Evolutionary conservation across 805 yeast genomes (phyloP), one percentile per base, ranked within the genome.

Genomic region (Cyberlindnera mycetangii): DNA sequence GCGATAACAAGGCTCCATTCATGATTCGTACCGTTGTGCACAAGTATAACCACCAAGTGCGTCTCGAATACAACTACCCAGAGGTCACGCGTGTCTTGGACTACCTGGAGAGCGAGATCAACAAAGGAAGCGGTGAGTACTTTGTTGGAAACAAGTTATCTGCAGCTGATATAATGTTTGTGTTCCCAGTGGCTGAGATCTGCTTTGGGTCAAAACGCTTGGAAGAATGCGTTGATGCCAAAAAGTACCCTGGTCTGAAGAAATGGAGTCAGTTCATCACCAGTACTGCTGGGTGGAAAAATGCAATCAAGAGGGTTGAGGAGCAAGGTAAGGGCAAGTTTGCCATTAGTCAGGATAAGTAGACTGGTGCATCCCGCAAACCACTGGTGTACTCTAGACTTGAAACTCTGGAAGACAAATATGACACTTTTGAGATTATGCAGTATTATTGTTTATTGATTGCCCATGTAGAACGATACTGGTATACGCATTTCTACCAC

Each of bases 151-250:
- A 69, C 28, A 67, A 68, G 49, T 58, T 78, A n/a, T 68, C 79
- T 15, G 82, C 65, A 4, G 84, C 83, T 8, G 84, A 79, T 51
- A 71, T 84, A 42, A 70, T 80, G 42, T 60, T 79, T 51, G 59
- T 68, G 0, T 80, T 72, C 62, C 57, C 30, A 60, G 59, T 57
- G 61, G 50, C 49, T 9, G 63, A 36, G 41, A 42, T 42, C 35
- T 65, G 42, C 31, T 45, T 35, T 49, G 52, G 44, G 51, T 60
- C 63, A 20, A 55, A 35, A 37, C 58, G 54, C 38, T 38, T 37
- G 30, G 40, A 22, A 1, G 39, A 18, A 1, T 37, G 30, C 5
- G 33, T 47, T 27, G 52, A 51, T 20, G 41, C 36, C 18, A 15
- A 40, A n/a, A 45, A 52, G 19, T 69, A 55, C 36, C 69, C 69